These are phyloP conservation scores for Bonia amplexicaulis DNA, from an alignment of 176 grass and related monocot species.

Conservation along the genomic window DNA sequence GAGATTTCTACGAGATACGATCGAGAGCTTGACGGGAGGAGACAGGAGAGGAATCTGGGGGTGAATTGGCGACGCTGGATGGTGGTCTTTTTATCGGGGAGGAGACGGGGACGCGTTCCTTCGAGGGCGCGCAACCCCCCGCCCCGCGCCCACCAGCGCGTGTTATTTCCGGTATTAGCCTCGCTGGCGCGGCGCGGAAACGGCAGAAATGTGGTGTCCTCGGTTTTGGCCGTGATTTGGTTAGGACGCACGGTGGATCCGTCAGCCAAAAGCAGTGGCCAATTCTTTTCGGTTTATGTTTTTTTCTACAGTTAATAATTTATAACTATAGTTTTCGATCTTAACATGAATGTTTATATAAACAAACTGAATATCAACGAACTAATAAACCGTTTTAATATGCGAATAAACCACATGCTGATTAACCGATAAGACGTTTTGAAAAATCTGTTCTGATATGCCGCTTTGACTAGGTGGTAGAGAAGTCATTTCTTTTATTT, in stretches of 20 bases:
- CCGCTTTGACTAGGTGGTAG: accelerated
- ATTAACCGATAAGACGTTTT: no score
- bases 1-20: background rate
- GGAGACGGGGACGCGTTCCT: constrained; percentile 13
- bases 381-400: no score
- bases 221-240: background rate
- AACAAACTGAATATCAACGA: no score
- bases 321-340: no score
- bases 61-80: background rate
- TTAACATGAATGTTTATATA: no score
- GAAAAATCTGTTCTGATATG: no score
- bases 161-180: constrained; percentile 28
- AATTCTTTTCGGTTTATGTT: no score
- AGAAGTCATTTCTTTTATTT: no score
- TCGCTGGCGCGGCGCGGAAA: background rate
- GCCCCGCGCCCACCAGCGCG: background rate
- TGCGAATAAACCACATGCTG: no score
- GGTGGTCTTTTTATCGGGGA: constrained; percentile 31
- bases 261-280: background rate
- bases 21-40: background rate
- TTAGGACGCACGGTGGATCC: background rate
- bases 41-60: background rate
- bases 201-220: background rate
- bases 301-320: no score
- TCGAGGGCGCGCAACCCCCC: constrained; percentile 40